phyloP scores from a whole-genome alignment of 2,329 filamentous ascomycete genomes.

The Emergomyces orientalis region DNA sequence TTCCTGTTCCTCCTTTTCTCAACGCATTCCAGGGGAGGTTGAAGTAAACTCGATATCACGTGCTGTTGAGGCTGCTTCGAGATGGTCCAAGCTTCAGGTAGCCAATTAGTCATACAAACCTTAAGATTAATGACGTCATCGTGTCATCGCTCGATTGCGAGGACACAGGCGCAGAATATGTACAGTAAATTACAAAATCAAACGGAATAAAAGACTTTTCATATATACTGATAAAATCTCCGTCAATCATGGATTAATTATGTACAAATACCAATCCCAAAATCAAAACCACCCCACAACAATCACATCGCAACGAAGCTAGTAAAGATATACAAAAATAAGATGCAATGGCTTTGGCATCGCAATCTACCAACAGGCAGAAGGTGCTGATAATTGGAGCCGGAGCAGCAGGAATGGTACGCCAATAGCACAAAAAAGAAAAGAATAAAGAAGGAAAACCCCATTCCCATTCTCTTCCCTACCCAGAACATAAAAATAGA shows the following conservation, averaged over 20 bases:
- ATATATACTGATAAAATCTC: neutral
- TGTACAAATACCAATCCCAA: neutral
- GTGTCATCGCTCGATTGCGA: too few species aligned
- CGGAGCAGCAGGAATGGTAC: constrained; percentile 53
- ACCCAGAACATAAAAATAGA: neutral
- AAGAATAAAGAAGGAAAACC: neutral
- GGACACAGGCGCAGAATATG: too few species aligned
- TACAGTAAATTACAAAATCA: neutral
- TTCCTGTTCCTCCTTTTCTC: neutral
- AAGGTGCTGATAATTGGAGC: constrained; percentile 53
- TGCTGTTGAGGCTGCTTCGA: neutral
- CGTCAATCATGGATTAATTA: neutral
- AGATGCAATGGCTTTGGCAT: neutral
- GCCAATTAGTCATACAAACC: neutral
- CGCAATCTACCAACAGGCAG: constrained; percentile 31
- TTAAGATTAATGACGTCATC: neutral
- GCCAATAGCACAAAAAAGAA: constrained; percentile 3
- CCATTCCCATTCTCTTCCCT: neutral
- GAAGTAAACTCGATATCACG: neutral
- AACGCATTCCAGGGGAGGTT: neutral
- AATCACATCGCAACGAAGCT: neutral
- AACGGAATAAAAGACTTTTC: neutral
- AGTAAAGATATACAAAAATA: neutral
- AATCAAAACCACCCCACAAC: neutral
- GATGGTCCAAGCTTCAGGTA: neutral